These are phyloP conservation scores for Leccinellum rugosiceps DNA, from an alignment of 768 basidiomycete genomes.

Conservation along the genomic window DNA sequence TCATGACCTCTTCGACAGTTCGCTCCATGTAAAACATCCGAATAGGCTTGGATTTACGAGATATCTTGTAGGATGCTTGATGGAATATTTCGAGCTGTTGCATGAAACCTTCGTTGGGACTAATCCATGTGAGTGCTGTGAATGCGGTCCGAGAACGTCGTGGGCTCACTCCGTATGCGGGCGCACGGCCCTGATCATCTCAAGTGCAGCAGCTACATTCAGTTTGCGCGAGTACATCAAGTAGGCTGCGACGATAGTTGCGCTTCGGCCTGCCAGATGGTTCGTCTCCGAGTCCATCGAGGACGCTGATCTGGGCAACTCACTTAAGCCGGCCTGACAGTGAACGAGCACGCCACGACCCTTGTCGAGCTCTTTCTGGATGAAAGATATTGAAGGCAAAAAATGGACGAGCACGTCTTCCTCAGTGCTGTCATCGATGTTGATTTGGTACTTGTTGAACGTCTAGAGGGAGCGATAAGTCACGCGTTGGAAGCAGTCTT, in stretches of 20 bases:
- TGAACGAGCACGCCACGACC: conserved; percentile 81
- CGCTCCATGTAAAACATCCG: conserved; percentile 84
- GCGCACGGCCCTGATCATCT: conserved; percentile 61
- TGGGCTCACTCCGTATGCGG: conserved; percentile 68
- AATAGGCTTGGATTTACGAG: conserved; percentile 62
- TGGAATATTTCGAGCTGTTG: conserved; percentile 80
- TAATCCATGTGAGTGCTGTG: conserved; percentile 28
- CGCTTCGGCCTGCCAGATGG: conserved; percentile 64
- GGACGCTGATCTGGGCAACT: conserved; percentile 28
- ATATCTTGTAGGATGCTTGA: conserved; percentile 64
- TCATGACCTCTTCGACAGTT: conserved; percentile 71
- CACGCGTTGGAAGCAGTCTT: background rate
- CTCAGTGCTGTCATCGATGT: conserved; percentile 71
- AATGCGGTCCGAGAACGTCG: background rate
- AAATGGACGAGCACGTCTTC: conserved; percentile 79
- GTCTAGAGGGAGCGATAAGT: conserved; percentile 44
- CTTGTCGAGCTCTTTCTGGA: conserved; percentile 73
- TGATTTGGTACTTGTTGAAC: conserved; percentile 75
- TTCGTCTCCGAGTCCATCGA: conserved; percentile 1
- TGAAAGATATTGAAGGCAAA: conserved; percentile 77
- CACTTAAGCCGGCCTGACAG: conserved; percentile 88
- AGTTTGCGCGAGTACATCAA: conserved; percentile 72
- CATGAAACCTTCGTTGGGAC: conserved; percentile 85
- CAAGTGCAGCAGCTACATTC: conserved; percentile 60
- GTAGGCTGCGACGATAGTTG: conserved; percentile 84